Evolutionary conservation across 129 eudicot genomes (phyloP), one percentile per base, ranked within the genome.

Genomic region (Flaveria sonorensis): DNA sequence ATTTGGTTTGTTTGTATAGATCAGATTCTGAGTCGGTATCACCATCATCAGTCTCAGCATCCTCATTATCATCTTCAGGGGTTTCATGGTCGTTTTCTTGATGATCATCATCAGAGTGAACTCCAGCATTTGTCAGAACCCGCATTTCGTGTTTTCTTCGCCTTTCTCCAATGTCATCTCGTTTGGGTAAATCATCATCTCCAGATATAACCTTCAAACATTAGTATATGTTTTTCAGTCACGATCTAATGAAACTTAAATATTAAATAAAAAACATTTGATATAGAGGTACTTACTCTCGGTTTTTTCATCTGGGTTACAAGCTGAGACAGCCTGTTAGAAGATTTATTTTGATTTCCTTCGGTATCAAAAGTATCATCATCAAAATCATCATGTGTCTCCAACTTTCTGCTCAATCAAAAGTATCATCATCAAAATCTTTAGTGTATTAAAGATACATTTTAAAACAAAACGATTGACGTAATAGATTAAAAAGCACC

Each of bases 101-200:
- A 57, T 28, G 71, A 68, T 77, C 92, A 71, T 85, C 90, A 60
- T 62, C 85, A 40, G 88, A 83, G 7, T 84, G 79, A 56, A 93
- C 60, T 82, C 96, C 98, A 72, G 96, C 97, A 76, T 89, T 85
- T 15, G 89, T 83, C 24, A 90, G 80, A 71, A 90, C 97, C 26
- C 88, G 86, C 72, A 79, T 77, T 83, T 94, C 99, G 77, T 91
- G 93, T 71, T 91, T 91, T 81, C 96, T 86, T 81, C 99, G 81
- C 79, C 97, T 89, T 80, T 91, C 97, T 65, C 99, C 97, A 82
- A 94, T 83, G 76, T 94, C 94, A 86, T 91, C 96, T 53, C 96
- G 85, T 68, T 77, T 83, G 14, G 97, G 99, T 76, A 94, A 72
- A 91, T 94, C 99, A 78, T 91, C 98, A 78, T 93, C 98, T 28